These are phyloP conservation scores for Bolboschoenus planiculmis DNA, from an alignment of 176 grass and related monocot genomes.

Conservation along the genomic window DNA sequence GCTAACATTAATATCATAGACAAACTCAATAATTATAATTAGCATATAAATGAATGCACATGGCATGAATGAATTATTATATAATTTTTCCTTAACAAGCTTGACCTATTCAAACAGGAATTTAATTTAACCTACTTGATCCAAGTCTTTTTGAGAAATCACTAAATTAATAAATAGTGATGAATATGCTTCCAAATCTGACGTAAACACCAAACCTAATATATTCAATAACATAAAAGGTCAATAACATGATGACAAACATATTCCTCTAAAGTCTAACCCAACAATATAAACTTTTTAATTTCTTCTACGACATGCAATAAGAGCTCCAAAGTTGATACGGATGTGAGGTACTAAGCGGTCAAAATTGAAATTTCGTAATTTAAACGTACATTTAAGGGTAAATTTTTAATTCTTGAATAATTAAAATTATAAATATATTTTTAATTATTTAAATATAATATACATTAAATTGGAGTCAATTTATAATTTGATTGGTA, in stretches of 20 bases:
- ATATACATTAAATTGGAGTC: no score
- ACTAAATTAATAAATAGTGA: background rate
- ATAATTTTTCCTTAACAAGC: background rate
- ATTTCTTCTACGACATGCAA: background rate
- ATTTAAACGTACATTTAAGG: no score
- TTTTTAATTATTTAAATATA: no score
- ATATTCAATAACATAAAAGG: background rate
- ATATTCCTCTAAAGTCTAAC: background rate
- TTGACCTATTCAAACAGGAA: background rate
- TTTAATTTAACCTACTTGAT: background rate
- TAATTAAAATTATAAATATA: no score
- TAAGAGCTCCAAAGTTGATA: background rate
- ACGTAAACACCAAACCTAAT: background rate
- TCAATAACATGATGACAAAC: conserved; percentile 4
- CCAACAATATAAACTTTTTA: background rate
- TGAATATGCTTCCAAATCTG: background rate
- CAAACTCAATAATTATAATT: no score
- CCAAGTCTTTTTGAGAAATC: background rate
- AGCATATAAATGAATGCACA: no score
- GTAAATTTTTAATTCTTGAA: no score
- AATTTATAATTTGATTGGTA: no score
- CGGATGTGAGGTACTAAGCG: background rate
- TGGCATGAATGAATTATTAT: no score
- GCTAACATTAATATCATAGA: no score
- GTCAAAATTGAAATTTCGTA: background rate